Conservation (phyloP, 179 eudicot genomes). For the Patellifolia procumbens region DNA sequence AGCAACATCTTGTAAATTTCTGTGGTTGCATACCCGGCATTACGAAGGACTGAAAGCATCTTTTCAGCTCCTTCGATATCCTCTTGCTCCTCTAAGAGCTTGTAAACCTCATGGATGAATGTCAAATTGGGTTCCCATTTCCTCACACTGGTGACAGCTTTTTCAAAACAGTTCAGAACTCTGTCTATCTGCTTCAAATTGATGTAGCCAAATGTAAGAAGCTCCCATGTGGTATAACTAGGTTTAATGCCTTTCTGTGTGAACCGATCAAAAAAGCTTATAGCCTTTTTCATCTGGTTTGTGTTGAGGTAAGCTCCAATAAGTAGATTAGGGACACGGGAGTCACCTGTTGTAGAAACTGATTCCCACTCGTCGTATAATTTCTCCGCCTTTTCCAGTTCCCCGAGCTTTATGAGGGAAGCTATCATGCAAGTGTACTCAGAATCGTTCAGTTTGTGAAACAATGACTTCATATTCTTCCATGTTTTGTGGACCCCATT, state of each 20-base stretch:
- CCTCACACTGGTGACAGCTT: slow-evolving; percentile 69
- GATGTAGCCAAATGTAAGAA: slow-evolving; percentile 76
- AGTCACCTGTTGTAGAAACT: slow-evolving; percentile 58
- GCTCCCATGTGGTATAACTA: slow-evolving; percentile 90
- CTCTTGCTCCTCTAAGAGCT: slow-evolving; percentile 54
- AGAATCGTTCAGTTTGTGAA: slow-evolving; percentile 58
- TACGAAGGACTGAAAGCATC: slow-evolving; percentile 54
- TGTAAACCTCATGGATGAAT: slow-evolving; percentile 52
- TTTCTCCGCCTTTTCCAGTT: slow-evolving; percentile 67
- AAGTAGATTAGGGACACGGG: slow-evolving; percentile 73
- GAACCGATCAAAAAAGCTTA: slow-evolving; percentile 42
- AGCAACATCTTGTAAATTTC: slow-evolving; percentile 72
- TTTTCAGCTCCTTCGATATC: slow-evolving; percentile 70
- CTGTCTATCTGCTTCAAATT: slow-evolving; percentile 49
- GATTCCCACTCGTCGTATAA: slow-evolving; percentile 77
- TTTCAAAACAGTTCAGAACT: slow-evolving; percentile 65
- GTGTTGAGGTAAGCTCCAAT: slow-evolving; percentile 67
- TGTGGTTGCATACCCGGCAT: slow-evolving; percentile 67
- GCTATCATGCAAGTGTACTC: slow-evolving; percentile 80
- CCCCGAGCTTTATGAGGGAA: slow-evolving; percentile 68
- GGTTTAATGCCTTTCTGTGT: slow-evolving; percentile 58
- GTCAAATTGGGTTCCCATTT: slow-evolving; percentile 73
- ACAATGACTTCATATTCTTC: slow-evolving; percentile 70
- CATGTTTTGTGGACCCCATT: slow-evolving; percentile 57
- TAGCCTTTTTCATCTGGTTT: slow-evolving; percentile 56